phyloP scores from a whole-genome alignment of 139 green algal genomes.

The Chloropicon primus region DNA sequence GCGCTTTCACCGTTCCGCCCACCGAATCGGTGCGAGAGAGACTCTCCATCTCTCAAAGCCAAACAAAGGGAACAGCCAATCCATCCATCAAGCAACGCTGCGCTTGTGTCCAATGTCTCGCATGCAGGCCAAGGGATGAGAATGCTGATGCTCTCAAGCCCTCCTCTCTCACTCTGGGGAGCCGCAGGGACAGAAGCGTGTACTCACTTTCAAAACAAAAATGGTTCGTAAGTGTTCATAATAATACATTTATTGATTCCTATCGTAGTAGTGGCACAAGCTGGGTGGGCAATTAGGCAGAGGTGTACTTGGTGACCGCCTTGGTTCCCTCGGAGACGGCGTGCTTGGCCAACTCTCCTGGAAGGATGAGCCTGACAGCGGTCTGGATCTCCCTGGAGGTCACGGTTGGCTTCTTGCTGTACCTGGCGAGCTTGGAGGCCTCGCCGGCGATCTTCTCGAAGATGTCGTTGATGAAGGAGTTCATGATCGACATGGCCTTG shows the following conservation, averaged over 20 bases:
- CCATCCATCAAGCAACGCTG: too few relatives aligned
- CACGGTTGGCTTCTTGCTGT: slow-evolving; percentile 82
- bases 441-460: slow-evolving; percentile 86
- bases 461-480: slow-evolving; percentile 86
- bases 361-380: slow-evolving; percentile 54
- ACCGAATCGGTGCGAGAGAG: too few relatives aligned
- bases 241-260: neutral
- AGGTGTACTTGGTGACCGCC: slow-evolving; percentile 83
- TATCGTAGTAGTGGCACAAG: neutral
- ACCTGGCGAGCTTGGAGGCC: slow-evolving; percentile 40
- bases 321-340: slow-evolving; percentile 73
- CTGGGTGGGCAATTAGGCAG: slow-evolving; percentile 28
- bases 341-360: slow-evolving; percentile 80
- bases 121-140: too few relatives aligned
- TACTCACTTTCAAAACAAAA: too few relatives aligned
- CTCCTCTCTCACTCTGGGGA: too few relatives aligned
- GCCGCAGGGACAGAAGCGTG: too few relatives aligned
- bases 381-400: slow-evolving; percentile 77
- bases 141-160: too few relatives aligned
- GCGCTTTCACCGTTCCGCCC: too few relatives aligned
- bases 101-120: too few relatives aligned
- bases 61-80: too few relatives aligned
- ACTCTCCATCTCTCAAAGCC: too few relatives aligned
- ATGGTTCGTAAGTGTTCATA: too few relatives aligned
- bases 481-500: slow-evolving; percentile 97